phyloP scores from a whole-genome alignment of 2,329 filamentous ascomycete species.

The Colletotrichum sp. region DNA sequence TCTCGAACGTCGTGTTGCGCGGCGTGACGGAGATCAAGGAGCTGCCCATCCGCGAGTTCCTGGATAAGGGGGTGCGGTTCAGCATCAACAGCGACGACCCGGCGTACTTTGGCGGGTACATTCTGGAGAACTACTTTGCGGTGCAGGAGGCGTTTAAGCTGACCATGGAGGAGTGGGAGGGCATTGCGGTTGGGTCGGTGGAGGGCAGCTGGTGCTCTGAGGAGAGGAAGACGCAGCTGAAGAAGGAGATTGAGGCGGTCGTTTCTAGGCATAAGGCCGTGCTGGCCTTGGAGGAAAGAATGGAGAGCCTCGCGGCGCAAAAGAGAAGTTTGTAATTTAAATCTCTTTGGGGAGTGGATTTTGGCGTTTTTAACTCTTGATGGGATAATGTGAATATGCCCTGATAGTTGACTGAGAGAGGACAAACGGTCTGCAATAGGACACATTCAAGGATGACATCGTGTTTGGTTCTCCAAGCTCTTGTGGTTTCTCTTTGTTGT shows the following conservation, averaged over 20 bases:
- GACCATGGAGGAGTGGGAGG: conserved; percentile 68
- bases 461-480: neutral
- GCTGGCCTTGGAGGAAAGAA: neutral
- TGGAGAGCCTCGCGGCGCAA: neutral
- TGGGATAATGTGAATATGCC: neutral
- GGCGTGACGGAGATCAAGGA: conserved; percentile 25
- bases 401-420: neutral
- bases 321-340: neutral
- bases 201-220: conserved; percentile 69
- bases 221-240: conserved; percentile 64
- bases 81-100: conserved; percentile 79
- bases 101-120: conserved; percentile 78
- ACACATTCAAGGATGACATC: neutral
- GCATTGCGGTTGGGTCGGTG: conserved; percentile 66
- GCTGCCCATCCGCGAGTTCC: conserved; percentile 64
- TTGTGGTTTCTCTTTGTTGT: neutral
- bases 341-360: neutral
- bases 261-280: neutral
- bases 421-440: accelerated
- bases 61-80: conserved; percentile 69
- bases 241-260: conserved; percentile 46
- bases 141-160: conserved; percentile 75
- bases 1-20: conserved; percentile 36
- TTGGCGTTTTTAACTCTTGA: neutral
- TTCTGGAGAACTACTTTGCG: conserved; percentile 76